phyloP scores from a whole-genome alignment of 2,329 filamentous ascomycete species.

The Paraphaeosphaeria sporulosa region DNA sequence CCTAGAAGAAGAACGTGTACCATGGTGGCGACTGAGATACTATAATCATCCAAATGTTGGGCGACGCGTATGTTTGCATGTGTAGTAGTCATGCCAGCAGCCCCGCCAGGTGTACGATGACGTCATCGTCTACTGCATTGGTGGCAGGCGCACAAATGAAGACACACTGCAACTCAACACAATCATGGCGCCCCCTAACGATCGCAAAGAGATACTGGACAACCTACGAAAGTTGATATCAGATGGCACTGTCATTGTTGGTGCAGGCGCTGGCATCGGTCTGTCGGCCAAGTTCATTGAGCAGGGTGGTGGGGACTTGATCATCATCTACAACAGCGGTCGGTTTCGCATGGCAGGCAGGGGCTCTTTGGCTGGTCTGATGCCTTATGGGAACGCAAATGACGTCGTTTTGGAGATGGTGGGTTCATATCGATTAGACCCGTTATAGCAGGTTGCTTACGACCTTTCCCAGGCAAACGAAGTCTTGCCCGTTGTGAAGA shows the following conservation, averaged over 20 bases:
- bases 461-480: slow-evolving; percentile 61
- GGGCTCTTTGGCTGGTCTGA: slow-evolving; percentile 72
- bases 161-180: neutral
- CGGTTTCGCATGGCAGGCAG: slow-evolving; percentile 76
- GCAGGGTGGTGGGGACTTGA: slow-evolving; percentile 71
- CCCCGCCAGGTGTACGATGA: slow-evolving; percentile 9
- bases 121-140: slow-evolving; percentile 10
- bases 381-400: slow-evolving; percentile 77
- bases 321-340: slow-evolving; percentile 76
- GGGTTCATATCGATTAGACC: neutral
- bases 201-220: slow-evolving; percentile 63
- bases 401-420: slow-evolving; percentile 74
- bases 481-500: slow-evolving; percentile 69
- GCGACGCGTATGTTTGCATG: neutral
- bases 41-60: neutral
- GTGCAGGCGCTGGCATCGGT: slow-evolving; percentile 74
- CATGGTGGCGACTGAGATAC: slow-evolving; percentile 15
- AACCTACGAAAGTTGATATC: slow-evolving; percentile 62
- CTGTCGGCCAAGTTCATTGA: slow-evolving; percentile 76
- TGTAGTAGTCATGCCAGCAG: neutral
- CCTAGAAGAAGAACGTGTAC: slow-evolving; percentile 63
- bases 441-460: neutral
- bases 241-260: slow-evolving; percentile 67
- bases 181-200: slow-evolving; percentile 64
- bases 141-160: neutral